phyloP scores from a whole-genome alignment of 2,329 filamentous ascomycete genomes.

The Fusarium nygamai region DNA sequence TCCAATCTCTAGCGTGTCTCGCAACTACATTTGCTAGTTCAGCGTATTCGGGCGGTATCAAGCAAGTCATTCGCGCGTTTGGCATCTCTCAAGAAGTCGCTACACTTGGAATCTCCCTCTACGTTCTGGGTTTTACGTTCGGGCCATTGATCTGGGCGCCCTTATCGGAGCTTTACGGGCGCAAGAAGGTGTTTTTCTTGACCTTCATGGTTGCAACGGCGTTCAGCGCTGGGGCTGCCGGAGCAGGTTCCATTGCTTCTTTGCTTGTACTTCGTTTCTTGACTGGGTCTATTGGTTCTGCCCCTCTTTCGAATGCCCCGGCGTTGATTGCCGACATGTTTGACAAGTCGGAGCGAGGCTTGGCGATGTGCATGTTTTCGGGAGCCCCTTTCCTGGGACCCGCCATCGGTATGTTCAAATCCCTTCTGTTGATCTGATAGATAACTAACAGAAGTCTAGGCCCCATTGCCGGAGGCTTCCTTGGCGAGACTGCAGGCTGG shows the following conservation, averaged over 20 bases:
- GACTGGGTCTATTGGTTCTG: background rate
- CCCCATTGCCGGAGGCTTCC: constrained; percentile 67
- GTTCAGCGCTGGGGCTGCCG: constrained; percentile 70
- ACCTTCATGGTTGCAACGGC: constrained; percentile 66
- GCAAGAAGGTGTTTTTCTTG: constrained; percentile 65
- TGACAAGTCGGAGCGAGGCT: constrained; percentile 57
- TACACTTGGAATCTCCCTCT: constrained; percentile 70
- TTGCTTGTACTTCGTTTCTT: constrained; percentile 47
- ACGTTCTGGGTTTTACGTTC: constrained; percentile 69
- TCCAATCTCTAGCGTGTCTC: constrained; percentile 68
- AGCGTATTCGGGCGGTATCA: constrained; percentile 68
- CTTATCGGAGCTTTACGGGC: constrained; percentile 69
- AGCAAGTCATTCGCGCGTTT: constrained; percentile 65
- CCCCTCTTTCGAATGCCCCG: constrained; percentile 6
- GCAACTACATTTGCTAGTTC: constrained; percentile 75
- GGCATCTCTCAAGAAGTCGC: constrained; percentile 60
- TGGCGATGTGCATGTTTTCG: constrained; percentile 65
- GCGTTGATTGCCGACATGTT: constrained; percentile 45
- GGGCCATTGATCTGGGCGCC: constrained; percentile 74
- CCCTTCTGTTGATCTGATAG: accelerated
- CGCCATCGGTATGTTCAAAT: background rate
- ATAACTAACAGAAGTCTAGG: constrained; percentile 36
- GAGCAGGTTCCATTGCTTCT: constrained; percentile 63
- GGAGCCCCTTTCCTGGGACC: constrained; percentile 53
- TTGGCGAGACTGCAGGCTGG: constrained; percentile 66